These are phyloP conservation scores for Amphirosellinia nigrospora DNA, from an alignment of 495 filamentous ascomycete genomes.

Conservation along the genomic window DNA sequence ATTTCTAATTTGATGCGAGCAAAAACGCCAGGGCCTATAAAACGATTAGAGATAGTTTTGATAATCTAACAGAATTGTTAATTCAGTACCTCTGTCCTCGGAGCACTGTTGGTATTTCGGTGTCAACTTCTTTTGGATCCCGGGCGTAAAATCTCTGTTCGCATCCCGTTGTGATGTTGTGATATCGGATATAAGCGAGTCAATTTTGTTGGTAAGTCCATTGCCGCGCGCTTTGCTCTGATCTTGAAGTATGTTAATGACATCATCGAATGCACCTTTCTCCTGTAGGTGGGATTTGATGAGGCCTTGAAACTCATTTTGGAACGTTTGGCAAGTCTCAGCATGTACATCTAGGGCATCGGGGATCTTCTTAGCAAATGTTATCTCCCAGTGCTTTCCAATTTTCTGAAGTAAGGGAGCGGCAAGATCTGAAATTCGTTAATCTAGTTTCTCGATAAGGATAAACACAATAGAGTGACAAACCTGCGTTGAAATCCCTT, in stretches of 20 bases:
- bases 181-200: slow-evolving; percentile 43
- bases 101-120: slow-evolving; percentile 51
- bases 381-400: slow-evolving; percentile 57
- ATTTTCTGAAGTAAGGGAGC: slow-evolving; percentile 58
- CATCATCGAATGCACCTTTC: slow-evolving; percentile 36
- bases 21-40: slow-evolving; percentile 51
- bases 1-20: slow-evolving; percentile 58
- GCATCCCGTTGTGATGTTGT: slow-evolving; percentile 54
- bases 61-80: not conserved
- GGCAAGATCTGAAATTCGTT: slow-evolving; percentile 32
- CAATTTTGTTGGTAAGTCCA: slow-evolving; percentile 30
- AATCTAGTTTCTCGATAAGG: slow-evolving; percentile 15
- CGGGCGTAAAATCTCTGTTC: slow-evolving; percentile 58
- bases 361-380: slow-evolving; percentile 42
- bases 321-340: slow-evolving; percentile 8
- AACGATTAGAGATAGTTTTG: not conserved
- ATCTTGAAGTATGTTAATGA: slow-evolving; percentile 43
- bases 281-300: slow-evolving; percentile 34
- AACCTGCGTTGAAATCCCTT: slow-evolving; percentile 55
- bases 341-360: slow-evolving; percentile 21
- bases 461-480: slow-evolving; percentile 31
- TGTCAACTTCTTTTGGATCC: slow-evolving; percentile 51
- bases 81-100: slow-evolving; percentile 48
- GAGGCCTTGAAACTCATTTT: slow-evolving; percentile 42
- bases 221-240: slow-evolving; percentile 35